These are phyloP conservation scores for Brassica nigra DNA, from an alignment of 345 rosid genomes.

Conservation along the genomic window DNA sequence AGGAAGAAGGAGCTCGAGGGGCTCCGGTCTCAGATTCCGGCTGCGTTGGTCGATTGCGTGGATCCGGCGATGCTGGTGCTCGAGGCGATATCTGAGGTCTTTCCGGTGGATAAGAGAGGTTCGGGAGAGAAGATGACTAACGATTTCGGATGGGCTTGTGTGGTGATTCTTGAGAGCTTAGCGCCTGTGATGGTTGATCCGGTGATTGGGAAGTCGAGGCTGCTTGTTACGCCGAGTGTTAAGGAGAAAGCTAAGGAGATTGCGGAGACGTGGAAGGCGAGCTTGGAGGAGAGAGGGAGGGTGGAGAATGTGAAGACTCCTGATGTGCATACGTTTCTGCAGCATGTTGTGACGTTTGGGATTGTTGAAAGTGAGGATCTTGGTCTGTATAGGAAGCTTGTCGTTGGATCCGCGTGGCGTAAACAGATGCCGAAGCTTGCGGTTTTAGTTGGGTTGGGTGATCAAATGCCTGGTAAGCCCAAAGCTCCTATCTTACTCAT, in stretches of 20 bases:
- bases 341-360: slow-evolving; percentile 92
- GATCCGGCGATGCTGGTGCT: slow-evolving; percentile 90
- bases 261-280: slow-evolving; percentile 90
- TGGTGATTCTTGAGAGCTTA: slow-evolving; percentile 79
- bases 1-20: slow-evolving; percentile 77
- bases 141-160: slow-evolving; percentile 98
- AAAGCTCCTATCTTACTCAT: background rate
- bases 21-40: slow-evolving; percentile 66
- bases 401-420: slow-evolving; percentile 93
- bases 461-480: slow-evolving; percentile 87
- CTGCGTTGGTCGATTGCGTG: slow-evolving; percentile 69
- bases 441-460: slow-evolving; percentile 85
- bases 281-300: slow-evolving; percentile 90
- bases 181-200: slow-evolving; percentile 90
- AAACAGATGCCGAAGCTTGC: slow-evolving; percentile 99
- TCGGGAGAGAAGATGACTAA: slow-evolving; percentile 44
- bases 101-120: slow-evolving; percentile 78
- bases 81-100: slow-evolving; percentile 87
- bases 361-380: slow-evolving; percentile 81
- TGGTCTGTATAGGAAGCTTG: slow-evolving; percentile 82
- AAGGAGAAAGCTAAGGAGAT: slow-evolving; percentile 75
- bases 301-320: slow-evolving; percentile 94
- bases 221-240: slow-evolving; percentile 72
- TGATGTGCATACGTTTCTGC: slow-evolving; percentile 95
- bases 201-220: slow-evolving; percentile 75